These are phyloP conservation scores for Pugionium cornutum DNA, from an alignment of 345 rosid species.

Conservation along the genomic window DNA sequence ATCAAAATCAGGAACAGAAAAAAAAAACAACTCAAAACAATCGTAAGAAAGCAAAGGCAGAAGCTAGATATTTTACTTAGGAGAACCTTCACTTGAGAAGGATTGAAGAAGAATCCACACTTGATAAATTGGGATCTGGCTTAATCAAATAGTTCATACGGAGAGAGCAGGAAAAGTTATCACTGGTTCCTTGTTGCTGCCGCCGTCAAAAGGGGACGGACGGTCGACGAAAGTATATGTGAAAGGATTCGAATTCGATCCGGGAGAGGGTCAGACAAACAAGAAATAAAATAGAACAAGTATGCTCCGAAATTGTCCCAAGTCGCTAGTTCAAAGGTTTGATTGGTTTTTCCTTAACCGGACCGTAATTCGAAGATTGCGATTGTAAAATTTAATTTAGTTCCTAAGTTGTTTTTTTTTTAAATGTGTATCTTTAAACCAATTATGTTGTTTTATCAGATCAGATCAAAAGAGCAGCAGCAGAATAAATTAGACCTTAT, in stretches of 20 bases:
- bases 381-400: no score
- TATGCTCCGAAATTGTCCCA: neutral
- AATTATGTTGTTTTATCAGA: no score
- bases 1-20: slow-evolving; percentile 5
- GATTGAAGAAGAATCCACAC: slow-evolving; percentile 31
- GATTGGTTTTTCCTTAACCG: neutral
- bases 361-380: neutral
- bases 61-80: slow-evolving; percentile 31
- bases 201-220: slow-evolving; percentile 37
- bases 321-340: neutral
- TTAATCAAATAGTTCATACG: neutral
- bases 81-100: slow-evolving; percentile 23
- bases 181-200: slow-evolving; percentile 28
- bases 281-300: neutral
- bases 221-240: slow-evolving; percentile 30
- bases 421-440: neutral
- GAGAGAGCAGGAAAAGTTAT: slow-evolving; percentile 26
- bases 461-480: neutral
- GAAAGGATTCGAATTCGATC: slow-evolving; percentile 7
- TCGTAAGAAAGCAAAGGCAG: slow-evolving; percentile 20
- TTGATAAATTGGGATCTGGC: slow-evolving; percentile 21
- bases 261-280: slow-evolving; percentile 21
- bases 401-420: no score
- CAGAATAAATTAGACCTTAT: neutral
- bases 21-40: slow-evolving; percentile 18